Evolutionary conservation across 2,329 filamentous ascomycete species (phyloP).

Genomic region (Aspergillus phoenicis): DNA sequence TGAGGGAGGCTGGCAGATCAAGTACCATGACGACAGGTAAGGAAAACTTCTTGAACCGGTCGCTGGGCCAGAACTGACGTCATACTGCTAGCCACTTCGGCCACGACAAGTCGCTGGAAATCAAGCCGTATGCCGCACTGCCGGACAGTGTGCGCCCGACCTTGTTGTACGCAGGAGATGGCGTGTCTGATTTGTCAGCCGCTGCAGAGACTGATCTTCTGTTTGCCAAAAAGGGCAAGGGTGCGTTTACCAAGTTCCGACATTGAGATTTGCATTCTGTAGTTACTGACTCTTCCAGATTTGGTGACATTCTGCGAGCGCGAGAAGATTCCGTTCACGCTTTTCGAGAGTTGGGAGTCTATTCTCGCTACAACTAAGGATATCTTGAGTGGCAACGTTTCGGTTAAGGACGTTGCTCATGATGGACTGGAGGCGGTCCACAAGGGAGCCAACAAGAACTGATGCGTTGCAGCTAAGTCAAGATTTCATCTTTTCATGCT

Average conservation of each 20-base stretch:
- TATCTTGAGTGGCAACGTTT: conserved; percentile 72
- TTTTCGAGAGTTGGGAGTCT: conserved; percentile 80
- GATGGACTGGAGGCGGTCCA: conserved; percentile 37
- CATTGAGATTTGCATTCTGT: not conserved
- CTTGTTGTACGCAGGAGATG: conserved; percentile 94
- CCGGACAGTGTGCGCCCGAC: conserved; percentile 70
- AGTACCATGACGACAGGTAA: conserved; percentile 82
- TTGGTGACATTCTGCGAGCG: conserved; percentile 84
- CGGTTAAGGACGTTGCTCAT: conserved; percentile 68
- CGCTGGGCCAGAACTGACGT: conserved; percentile 11
- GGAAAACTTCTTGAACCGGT: conserved; percentile 13
- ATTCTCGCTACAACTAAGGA: conserved; percentile 76
- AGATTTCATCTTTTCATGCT: not conserved
- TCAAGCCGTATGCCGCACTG: conserved; percentile 76
- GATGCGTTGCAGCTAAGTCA: not conserved
- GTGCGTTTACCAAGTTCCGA: conserved; percentile 50
- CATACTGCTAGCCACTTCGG: conserved; percentile 68
- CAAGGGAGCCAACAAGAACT: conserved; percentile 5
- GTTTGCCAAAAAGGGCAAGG: conserved; percentile 88
- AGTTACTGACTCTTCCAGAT: conserved; percentile 56
- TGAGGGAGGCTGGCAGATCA: conserved; percentile 82
- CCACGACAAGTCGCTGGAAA: conserved; percentile 94
- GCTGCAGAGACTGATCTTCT: conserved; percentile 90
- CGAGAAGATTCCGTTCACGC: conserved; percentile 82
- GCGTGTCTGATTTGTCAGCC: conserved; percentile 88